Evolutionary conservation across 345 rosid species (phyloP).

Genomic region (Sonneratia alba): DNA sequence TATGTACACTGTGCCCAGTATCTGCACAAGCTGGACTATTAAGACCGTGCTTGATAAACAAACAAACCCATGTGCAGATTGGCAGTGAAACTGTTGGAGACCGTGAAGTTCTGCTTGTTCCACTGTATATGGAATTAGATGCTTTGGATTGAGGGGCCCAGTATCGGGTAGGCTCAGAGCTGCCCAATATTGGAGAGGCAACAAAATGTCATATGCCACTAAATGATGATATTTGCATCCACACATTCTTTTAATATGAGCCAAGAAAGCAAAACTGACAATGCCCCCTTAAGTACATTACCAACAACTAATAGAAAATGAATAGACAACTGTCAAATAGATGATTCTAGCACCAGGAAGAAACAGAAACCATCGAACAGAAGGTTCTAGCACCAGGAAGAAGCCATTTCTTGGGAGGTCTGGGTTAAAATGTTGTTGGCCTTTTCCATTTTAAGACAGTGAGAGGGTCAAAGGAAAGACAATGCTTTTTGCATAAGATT

Average conservation of each 20-base stretch:
- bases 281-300: not conserved
- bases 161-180: not conserved
- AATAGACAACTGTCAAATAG: not conserved
- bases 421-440: not conserved
- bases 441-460: not conserved
- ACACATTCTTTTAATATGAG: not conserved
- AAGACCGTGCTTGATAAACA: not conserved
- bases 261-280: not conserved
- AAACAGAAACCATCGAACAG: not conserved
- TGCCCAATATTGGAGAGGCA: not conserved
- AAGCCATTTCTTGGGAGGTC: not conserved
- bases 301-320: not conserved
- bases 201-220: not conserved
- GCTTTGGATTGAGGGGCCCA: not conserved
- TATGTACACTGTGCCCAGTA: not conserved
- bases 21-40: not conserved
- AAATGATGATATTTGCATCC: not conserved
- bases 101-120: not conserved
- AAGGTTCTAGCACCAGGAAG: too few relatives aligned
- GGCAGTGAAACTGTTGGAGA: not conserved
- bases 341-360: not conserved
- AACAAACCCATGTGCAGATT: not conserved
- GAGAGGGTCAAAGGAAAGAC: not conserved
- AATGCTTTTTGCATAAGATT: not conserved
- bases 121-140: not conserved